Conservation (phyloP, 225 moss, liverwort and hornwort genomes). For the Climacium dendroides region DNA sequence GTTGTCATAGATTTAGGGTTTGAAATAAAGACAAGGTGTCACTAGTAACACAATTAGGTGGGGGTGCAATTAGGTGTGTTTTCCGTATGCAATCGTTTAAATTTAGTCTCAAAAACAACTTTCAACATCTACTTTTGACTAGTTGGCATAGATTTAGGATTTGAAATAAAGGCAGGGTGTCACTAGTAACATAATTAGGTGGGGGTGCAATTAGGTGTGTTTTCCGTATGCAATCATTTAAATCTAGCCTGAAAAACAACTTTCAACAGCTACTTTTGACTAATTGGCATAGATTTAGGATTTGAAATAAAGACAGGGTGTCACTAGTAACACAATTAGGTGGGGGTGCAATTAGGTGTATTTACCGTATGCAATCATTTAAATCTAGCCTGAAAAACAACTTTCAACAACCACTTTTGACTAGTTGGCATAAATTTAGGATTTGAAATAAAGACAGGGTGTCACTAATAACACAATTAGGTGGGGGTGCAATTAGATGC, state of each 20-base stretch:
- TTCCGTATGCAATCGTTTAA: too few species aligned
- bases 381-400: too few species aligned
- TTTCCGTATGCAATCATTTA: too few species aligned
- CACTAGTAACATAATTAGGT: neutral
- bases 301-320: neutral
- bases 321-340: neutral
- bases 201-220: too few species aligned
- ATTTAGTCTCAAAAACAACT: too few species aligned
- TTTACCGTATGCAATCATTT: too few species aligned
- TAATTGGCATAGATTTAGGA: neutral
- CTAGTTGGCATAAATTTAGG: neutral
- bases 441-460: neutral
- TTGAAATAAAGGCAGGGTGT: neutral
- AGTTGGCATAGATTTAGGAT: neutral
- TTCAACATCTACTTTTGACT: neutral
- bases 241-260: too few species aligned
- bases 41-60: neutral
- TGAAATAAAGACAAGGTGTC: neutral
- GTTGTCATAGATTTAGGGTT: neutral
- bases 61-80: too few species aligned
- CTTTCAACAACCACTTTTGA: neutral
- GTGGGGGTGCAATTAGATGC: too few species aligned
- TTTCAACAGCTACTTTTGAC: neutral
- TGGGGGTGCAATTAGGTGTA: too few species aligned
- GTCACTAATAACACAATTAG: neutral